Base-by-base conservation (phyloP, 768 basidiomycete genomes). In the Phaffia australis region DNA sequence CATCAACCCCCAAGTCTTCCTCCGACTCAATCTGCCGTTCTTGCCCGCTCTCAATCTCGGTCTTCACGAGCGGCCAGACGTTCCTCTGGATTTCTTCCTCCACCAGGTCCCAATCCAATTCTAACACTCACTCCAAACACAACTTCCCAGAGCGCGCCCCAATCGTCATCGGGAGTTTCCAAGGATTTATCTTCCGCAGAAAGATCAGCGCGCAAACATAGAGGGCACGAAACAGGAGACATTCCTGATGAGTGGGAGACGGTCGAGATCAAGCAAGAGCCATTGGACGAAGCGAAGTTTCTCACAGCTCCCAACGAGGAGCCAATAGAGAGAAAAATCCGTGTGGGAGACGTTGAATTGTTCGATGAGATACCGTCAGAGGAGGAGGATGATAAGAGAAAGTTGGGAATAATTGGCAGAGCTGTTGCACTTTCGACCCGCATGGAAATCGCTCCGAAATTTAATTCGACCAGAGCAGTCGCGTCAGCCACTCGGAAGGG, bases 41-140 rank as follows among this genome's bases (percentile, higher is more conserved):
- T 42, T 42, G 35, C 51, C 5, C 63, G 63, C 19, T 63, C 63
- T 16, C 63, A 56, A 14, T 63, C 63, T 19, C 63, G 63, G 32
- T 19, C 63, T 7, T 55, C 63, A 1, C 63, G 63, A 14, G 63
- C 63, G 6, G 19, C 35, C 18, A 51, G 63, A 8, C 52, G 63
- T 30, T 63, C 63, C 2, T 63, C 63, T 14, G 63, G 63, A 11
- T 46, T 63, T 18, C n/a, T 63, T 32, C 32, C 50, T 14, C 63
- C 63, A 1, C 63, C 63, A 23, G 9, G 35, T 15, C 30, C 25
- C 30, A 19, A 35, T 15, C 21, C 25, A 23, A n/a, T 4, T 2
- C n/a, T 25, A 15, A 2, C 16, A 7, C 56, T 30, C 6, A 1
- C n/a, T 29, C 7, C 19, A 25, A 19, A 14, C 14, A 0, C 52